Conservation (phyloP, 176 grass and related monocot genomes). For the Aechmea fasciata region DNA sequence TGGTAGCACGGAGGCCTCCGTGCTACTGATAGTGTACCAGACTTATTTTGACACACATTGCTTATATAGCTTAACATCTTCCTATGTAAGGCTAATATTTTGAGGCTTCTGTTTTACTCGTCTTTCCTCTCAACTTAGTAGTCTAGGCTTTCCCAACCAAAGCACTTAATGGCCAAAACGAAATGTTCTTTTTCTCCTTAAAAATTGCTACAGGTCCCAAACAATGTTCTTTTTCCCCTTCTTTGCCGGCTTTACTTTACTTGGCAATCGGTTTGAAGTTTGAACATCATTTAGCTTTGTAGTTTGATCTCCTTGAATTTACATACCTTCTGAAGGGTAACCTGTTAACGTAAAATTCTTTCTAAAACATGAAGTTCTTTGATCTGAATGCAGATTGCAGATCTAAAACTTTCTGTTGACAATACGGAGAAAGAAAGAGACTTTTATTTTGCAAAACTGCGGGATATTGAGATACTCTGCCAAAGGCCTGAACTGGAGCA, state of each 20-base stretch:
- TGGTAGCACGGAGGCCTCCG: too few relatives aligned
- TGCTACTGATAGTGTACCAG: too few relatives aligned
- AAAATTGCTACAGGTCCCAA: slow-evolving; percentile 35
- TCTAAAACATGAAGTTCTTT: slow-evolving; percentile 1
- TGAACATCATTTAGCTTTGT: background rate
- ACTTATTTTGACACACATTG: too few relatives aligned
- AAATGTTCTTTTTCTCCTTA: slow-evolving; percentile 1
- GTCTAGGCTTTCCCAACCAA: too few relatives aligned
- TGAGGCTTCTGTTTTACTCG: too few relatives aligned
- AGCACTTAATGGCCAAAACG: too few relatives aligned
- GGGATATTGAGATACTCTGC: slow-evolving; percentile 75
- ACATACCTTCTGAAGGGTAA: too few relatives aligned
- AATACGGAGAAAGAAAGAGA: slow-evolving; percentile 73
- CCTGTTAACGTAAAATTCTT: background rate
- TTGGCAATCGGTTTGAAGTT: background rate
- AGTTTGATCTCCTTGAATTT: slow-evolving; percentile 6
- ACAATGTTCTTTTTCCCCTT: background rate
- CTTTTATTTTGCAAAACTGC: slow-evolving; percentile 81
- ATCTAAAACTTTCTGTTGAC: slow-evolving; percentile 49
- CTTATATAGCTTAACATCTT: too few relatives aligned
- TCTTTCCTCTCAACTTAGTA: too few relatives aligned
- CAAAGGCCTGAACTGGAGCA: slow-evolving; percentile 78
- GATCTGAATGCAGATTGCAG: slow-evolving; percentile 38
- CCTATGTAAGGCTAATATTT: too few relatives aligned
- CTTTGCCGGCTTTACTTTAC: background rate